phyloP scores from a whole-genome alignment of 176 grass and related monocot genomes.

The Elaeis guineensis region DNA sequence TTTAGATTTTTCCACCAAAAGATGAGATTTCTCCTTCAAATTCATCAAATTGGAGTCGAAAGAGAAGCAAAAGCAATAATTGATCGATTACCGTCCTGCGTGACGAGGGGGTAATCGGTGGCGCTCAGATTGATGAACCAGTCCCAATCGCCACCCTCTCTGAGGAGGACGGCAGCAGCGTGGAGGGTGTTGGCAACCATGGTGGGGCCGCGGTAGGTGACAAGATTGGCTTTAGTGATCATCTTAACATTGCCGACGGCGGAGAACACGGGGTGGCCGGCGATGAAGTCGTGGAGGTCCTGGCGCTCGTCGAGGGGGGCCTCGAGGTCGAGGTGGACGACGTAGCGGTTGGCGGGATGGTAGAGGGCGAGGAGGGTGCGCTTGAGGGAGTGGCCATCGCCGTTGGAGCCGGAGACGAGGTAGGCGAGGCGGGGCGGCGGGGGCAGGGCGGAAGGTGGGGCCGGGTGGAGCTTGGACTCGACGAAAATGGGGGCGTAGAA shows the following conservation, averaged over 20 bases:
- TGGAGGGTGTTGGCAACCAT: slow-evolving; percentile 95
- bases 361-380: slow-evolving; percentile 64
- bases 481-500: slow-evolving; percentile 31
- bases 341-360: slow-evolving; percentile 72
- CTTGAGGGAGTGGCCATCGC: slow-evolving; percentile 42
- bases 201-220: slow-evolving; percentile 81
- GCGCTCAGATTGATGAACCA: slow-evolving; percentile 94
- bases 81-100: slow-evolving; percentile 60
- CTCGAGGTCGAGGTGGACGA: slow-evolving; percentile 76
- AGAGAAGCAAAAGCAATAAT: neutral
- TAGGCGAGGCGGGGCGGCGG: slow-evolving; percentile 46
- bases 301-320: slow-evolving; percentile 42
- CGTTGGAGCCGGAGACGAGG: slow-evolving; percentile 51
- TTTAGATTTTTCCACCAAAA: too few species aligned
- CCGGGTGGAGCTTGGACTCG: slow-evolving; percentile 26
- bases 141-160: slow-evolving; percentile 64
- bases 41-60: too few species aligned
- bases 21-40: too few species aligned
- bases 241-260: slow-evolving; percentile 42
- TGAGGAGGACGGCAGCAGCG: slow-evolving; percentile 66
- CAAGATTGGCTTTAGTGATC: slow-evolving; percentile 63
- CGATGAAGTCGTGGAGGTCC: slow-evolving; percentile 33
- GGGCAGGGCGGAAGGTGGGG: neutral
- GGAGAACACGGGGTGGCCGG: slow-evolving; percentile 36
- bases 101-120: slow-evolving; percentile 79